Base-by-base conservation (phyloP, 1,139 yeast genomes). In the Taphrina flavorubra region DNA sequence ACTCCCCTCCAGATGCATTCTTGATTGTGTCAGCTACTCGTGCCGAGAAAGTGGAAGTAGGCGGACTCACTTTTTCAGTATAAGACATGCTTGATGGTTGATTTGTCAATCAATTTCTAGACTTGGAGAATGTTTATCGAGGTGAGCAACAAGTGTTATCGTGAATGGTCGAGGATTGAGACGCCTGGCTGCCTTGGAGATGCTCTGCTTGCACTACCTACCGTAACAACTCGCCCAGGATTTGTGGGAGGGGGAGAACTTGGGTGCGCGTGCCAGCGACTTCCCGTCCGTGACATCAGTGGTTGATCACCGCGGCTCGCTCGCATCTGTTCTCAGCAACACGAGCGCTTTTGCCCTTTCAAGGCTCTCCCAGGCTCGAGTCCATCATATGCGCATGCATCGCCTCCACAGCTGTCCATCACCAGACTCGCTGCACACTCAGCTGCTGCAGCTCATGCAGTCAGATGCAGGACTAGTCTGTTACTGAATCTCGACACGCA, bases 1-100 rank as follows among this genome's bases (percentile, higher is more conserved):
- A 60, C 18, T 63, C 67, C 31, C 55, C 53, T 3, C 56, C 36
- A 37, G 47, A 47, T 14, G 66, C 49, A 20, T 56, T 62, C 47
- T 44, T 44, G 47, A 44, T 11, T 31, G 55, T 13, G 37, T 31
- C 55, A 31, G 34, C 37, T 49, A 6, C 7, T 7, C 8, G 18
- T 7, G 18, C n/a, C 18, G 11, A 13, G 18, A 14, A 3, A 44
- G 47, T 31, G 7, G 10, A 7, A 6, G 2, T 5, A 2, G 47
- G 1, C 4, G 2, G 4, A 40, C 46, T 11, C 18, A 56, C 60
- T 39, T 56, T 56, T 10, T 56, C 60, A n/a, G 60, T 56, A 31
- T 56, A 56, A n/a, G 60, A 56, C 60, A 56, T 56, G 58, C 34
- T 37, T 36, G 47, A 44, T 44, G 8, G 18, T 14, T 44, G n/a